A percentile compares a stretch with the other conserved stretches of the same genome.
Evolutionary conservation across 495 filamentous ascomycete species (phyloP).

Genomic region (Thozetella sp.): DNA sequence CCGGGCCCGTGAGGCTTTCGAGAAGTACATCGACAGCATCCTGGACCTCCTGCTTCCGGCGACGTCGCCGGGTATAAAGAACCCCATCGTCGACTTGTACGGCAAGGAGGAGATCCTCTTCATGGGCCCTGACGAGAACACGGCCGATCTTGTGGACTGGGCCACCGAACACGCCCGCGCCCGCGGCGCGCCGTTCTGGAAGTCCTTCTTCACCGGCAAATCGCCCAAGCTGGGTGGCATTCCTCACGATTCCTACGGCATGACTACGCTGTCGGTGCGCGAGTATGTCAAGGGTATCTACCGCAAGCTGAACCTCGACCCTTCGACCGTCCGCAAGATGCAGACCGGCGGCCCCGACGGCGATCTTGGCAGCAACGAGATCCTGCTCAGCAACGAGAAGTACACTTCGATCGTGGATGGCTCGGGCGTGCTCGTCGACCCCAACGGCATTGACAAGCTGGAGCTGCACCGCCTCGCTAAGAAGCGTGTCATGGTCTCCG

Average conservation of each 20-base stretch:
- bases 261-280: constrained; percentile 96
- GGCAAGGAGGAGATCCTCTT: constrained; percentile 95
- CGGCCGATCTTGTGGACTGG: constrained; percentile 95
- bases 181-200: constrained; percentile 97
- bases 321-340: constrained; percentile 82
- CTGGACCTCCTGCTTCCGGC: constrained; percentile 90
- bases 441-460: constrained; percentile 80
- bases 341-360: constrained; percentile 98
- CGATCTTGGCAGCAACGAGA: constrained; percentile 97
- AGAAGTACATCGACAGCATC: constrained; percentile 99
- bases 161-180: constrained; percentile 90
- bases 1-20: constrained; percentile 87
- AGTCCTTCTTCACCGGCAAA: constrained; percentile 99
- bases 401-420: constrained; percentile 94
- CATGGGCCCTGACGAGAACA: constrained; percentile 99
- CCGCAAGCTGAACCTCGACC: constrained; percentile 88
- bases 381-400: constrained; percentile 91
- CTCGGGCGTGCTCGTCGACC: constrained; percentile 91
- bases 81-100: constrained; percentile 94
- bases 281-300: constrained; percentile 97
- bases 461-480: constrained; percentile 86
- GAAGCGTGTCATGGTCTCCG: constrained; percentile 83
- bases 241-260: constrained; percentile 93
- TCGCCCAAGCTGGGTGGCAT: constrained; percentile 95
- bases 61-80: constrained; percentile 94